A percentile compares a stretch with the other conserved stretches of the same genome.
These are phyloP conservation scores for Torrubiella hemipterigena DNA, from an alignment of 2,329 filamentous ascomycete genomes.

Conservation along the genomic window DNA sequence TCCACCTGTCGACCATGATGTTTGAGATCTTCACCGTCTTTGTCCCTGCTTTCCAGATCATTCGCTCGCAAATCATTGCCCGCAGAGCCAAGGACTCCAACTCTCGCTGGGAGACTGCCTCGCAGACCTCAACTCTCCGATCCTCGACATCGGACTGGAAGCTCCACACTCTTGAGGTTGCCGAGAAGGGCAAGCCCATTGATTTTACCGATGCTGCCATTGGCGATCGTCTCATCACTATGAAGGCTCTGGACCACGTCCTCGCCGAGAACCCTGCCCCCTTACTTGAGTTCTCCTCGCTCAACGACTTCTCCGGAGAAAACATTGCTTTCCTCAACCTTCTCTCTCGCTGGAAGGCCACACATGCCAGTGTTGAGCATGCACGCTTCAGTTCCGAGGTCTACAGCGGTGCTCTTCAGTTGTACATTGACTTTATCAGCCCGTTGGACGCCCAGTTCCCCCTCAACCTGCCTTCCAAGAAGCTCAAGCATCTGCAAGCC, in stretches of 20 bases:
- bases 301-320: slow-evolving; percentile 44
- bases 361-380: background rate
- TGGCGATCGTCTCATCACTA: slow-evolving; percentile 33
- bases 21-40: slow-evolving; percentile 44
- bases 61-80: slow-evolving; percentile 12
- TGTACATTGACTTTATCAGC: slow-evolving; percentile 36
- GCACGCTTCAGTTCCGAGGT: slow-evolving; percentile 1
- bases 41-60: slow-evolving; percentile 27
- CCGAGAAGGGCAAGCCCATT: slow-evolving; percentile 19
- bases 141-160: slow-evolving; percentile 10
- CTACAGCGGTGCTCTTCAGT: slow-evolving; percentile 33
- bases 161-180: slow-evolving; percentile 9
- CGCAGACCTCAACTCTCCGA: slow-evolving; percentile 11
- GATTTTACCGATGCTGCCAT: slow-evolving; percentile 12
- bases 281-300: slow-evolving; percentile 39
- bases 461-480: slow-evolving; percentile 34
- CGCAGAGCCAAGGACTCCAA: slow-evolving; percentile 14
- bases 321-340: slow-evolving; percentile 43
- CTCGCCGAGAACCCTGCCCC: slow-evolving; percentile 31
- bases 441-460: slow-evolving; percentile 34
- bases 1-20: slow-evolving; percentile 38
- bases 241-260: slow-evolving; percentile 37
- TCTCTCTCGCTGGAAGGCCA: slow-evolving; percentile 31
- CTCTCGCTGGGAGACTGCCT: slow-evolving; percentile 16
- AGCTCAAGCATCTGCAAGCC: slow-evolving; percentile 25